phyloP scores from a whole-genome alignment of 352 stramenopile genomes.

The Phytopythium cucurbitacearum region DNA sequence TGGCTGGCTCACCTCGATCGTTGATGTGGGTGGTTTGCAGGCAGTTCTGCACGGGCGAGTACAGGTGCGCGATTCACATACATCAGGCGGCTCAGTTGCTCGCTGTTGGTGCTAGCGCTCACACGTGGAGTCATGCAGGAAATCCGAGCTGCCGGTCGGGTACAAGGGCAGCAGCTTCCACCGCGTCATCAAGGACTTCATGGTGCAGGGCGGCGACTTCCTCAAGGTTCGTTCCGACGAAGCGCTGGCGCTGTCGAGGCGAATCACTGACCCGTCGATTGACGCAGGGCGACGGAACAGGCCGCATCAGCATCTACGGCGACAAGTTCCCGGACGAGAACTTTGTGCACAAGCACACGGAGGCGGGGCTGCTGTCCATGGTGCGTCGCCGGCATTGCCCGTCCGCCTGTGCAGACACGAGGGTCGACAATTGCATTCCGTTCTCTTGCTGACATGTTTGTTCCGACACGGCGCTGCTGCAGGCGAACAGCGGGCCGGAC shows the following conservation, averaged over 20 bases:
- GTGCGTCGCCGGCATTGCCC: conserved; percentile 15
- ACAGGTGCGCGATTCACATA: conserved; percentile 50
- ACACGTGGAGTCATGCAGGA: conserved; percentile 29
- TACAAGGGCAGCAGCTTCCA: conserved; percentile 90
- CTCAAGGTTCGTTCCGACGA: conserved; percentile 44
- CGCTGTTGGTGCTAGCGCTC: conserved; percentile 16
- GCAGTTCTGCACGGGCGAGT: conserved; percentile 97
- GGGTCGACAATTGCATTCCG: not conserved
- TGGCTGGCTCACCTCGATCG: conserved; percentile 2
- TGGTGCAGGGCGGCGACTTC: conserved; percentile 88
- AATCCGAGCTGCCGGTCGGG: conserved; percentile 79
- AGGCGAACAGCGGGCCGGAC: conserved; percentile 93
- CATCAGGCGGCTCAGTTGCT: not conserved
- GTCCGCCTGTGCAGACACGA: not conserved
- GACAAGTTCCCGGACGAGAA: conserved; percentile 86
- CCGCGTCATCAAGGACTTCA: conserved; percentile 91
- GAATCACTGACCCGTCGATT: not conserved
- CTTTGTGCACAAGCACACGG: conserved; percentile 82
- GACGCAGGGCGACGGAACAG: conserved; percentile 68
- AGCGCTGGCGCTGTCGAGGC: not conserved
- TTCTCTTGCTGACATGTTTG: conserved; percentile 1
- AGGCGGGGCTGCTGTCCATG: conserved; percentile 80
- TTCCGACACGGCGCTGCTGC: not conserved
- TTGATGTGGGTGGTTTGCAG: conserved; percentile 25
- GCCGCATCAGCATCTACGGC: conserved; percentile 84